A percentile compares a stretch with the other conserved stretches of the same genome.
These are phyloP conservation scores for Verticillium alfalfae DNA, from an alignment of 2,329 filamentous ascomycete genomes.

Conservation along the genomic window DNA sequence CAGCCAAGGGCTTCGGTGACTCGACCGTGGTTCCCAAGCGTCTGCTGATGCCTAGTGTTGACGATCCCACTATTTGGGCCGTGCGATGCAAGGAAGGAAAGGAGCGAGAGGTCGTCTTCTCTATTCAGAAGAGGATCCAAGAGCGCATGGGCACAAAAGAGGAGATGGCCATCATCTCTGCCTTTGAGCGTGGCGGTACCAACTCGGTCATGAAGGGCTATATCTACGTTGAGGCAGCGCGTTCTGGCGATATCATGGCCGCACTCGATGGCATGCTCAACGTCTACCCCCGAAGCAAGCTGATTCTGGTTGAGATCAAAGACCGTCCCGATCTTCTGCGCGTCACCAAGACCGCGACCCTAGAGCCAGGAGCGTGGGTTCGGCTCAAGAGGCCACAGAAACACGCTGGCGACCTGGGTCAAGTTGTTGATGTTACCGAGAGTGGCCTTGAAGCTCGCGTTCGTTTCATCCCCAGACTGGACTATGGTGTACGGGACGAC, in stretches of 20 bases:
- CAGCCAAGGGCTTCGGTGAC: slow-evolving; percentile 59
- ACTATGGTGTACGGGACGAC: slow-evolving; percentile 87
- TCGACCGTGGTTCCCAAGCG: slow-evolving; percentile 77
- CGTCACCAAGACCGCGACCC: slow-evolving; percentile 76
- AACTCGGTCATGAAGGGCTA: slow-evolving; percentile 84
- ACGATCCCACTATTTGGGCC: slow-evolving; percentile 94
- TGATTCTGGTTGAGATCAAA: slow-evolving; percentile 87
- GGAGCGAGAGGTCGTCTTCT: slow-evolving; percentile 83
- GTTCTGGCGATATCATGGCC: slow-evolving; percentile 78
- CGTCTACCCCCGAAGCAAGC: slow-evolving; percentile 82
- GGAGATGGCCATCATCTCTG: slow-evolving; percentile 77
- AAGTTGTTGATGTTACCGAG: slow-evolving; percentile 86
- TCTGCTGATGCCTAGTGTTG: slow-evolving; percentile 82
- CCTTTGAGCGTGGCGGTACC: slow-evolving; percentile 80
- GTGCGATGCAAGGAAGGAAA: slow-evolving; percentile 92
- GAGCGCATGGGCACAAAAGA: slow-evolving; percentile 74
- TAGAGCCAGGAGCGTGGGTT: slow-evolving; percentile 88
- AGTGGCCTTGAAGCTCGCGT: slow-evolving; percentile 88
- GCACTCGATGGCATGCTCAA: slow-evolving; percentile 82
- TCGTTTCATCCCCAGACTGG: slow-evolving; percentile 81
- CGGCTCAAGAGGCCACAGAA: slow-evolving; percentile 75
- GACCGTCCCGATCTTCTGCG: slow-evolving; percentile 97
- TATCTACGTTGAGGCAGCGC: slow-evolving; percentile 88
- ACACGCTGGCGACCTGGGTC: slow-evolving; percentile 84
- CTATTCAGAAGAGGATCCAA: slow-evolving; percentile 82